Percentiles rank a stretch among this genome's conserved stretches.
phyloP scores from a whole-genome alignment of 2,329 filamentous ascomycete species.

The Exophiala spinifera region DNA sequence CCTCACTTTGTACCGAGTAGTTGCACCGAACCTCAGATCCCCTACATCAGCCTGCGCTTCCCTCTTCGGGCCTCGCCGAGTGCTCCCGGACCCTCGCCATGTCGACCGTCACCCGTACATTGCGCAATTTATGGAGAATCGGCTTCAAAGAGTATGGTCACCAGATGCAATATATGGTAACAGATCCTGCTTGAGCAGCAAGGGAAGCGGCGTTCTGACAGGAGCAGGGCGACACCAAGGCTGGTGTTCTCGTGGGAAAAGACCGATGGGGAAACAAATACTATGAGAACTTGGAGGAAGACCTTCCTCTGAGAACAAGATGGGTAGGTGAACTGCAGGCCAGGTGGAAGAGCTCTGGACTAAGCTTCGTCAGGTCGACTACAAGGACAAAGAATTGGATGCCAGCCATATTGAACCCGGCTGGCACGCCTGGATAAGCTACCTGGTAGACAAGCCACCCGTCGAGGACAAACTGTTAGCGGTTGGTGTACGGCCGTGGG shows the following conservation, averaged over 20 bases:
- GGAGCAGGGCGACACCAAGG: slow-evolving; percentile 85
- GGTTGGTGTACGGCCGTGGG: slow-evolving; percentile 68
- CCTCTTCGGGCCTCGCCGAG: background rate
- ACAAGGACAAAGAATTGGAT: slow-evolving; percentile 72
- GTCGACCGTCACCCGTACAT: slow-evolving; percentile 85
- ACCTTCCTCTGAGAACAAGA: slow-evolving; percentile 66
- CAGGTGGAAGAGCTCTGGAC: slow-evolving; percentile 59
- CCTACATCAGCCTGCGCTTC: background rate
- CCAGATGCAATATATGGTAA: slow-evolving; percentile 65
- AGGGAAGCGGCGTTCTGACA: slow-evolving; percentile 3
- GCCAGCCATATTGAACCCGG: slow-evolving; percentile 77
- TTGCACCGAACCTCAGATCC: background rate
- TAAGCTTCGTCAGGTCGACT: slow-evolving; percentile 89
- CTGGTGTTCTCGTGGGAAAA: slow-evolving; percentile 75
- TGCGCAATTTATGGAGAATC: slow-evolving; percentile 81
- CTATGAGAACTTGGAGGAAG: slow-evolving; percentile 87
- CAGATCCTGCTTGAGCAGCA: background rate
- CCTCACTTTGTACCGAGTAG: background rate
- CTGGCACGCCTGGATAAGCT: slow-evolving; percentile 98
- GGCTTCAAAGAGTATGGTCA: slow-evolving; percentile 90
- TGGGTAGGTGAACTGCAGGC: slow-evolving; percentile 11
- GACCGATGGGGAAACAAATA: slow-evolving; percentile 97
- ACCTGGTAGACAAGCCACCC: slow-evolving; percentile 84
- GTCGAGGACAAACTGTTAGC: slow-evolving; percentile 69
- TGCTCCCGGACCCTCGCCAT: slow-evolving; percentile 48